Evolutionary conservation across 2,329 filamentous ascomycete species (phyloP).

Genomic region (Drechslera avenae): DNA sequence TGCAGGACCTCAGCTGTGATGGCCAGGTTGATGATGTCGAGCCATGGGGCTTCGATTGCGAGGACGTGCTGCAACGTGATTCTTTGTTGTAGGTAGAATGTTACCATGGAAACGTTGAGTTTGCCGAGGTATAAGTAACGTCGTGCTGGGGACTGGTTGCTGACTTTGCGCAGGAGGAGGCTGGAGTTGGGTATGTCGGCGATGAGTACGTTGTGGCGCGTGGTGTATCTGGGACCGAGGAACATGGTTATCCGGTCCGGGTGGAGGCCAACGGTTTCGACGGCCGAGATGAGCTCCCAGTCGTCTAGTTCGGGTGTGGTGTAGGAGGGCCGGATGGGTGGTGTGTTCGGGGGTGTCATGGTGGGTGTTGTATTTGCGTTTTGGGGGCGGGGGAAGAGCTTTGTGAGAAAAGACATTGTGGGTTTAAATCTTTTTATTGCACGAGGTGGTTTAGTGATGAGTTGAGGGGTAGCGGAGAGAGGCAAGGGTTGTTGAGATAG

Average conservation of each 20-base stretch:
- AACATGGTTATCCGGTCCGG: slow-evolving; percentile 7
- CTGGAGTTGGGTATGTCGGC: slow-evolving; percentile 4
- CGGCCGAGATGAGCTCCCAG: slow-evolving; percentile 4
- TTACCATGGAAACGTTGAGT: neutral
- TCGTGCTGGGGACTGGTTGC: neutral
- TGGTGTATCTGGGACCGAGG: neutral
- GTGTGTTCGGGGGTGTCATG: neutral
- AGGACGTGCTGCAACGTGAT: neutral
- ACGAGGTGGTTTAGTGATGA: no score
- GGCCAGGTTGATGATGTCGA: slow-evolving; percentile 6
- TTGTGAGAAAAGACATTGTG: slow-evolving; percentile 1
- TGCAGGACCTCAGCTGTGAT: slow-evolving; percentile 2
- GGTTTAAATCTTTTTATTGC: neutral
- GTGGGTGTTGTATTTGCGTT: neutral
- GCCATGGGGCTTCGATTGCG: neutral
- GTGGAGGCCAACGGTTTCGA: slow-evolving; percentile 1
- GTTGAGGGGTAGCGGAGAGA: neutral
- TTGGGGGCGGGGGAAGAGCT: neutral
- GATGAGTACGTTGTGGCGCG: slow-evolving; percentile 2
- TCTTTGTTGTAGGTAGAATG: neutral
- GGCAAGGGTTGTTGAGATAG: neutral
- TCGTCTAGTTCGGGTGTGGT: neutral
- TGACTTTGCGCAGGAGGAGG: neutral
- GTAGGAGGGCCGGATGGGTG: neutral
- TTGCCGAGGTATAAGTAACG: neutral